Conservation (phyloP, 257 asterid genomes). For the Solanum bukasovii region DNA sequence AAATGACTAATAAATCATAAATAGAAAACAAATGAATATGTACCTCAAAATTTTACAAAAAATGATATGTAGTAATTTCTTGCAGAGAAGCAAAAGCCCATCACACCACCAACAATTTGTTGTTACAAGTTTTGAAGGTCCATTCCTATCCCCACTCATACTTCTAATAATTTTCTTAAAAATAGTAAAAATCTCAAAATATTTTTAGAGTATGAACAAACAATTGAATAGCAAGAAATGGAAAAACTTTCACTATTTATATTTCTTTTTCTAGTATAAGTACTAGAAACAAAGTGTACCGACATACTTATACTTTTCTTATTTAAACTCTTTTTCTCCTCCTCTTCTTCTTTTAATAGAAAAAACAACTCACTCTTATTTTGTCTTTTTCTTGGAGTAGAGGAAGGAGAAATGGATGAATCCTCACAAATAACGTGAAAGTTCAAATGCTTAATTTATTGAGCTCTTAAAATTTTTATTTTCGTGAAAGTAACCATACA, state of each 20-base stretch:
- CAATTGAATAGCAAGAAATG: background rate
- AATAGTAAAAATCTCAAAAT: background rate
- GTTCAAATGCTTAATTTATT: rapidly evolving
- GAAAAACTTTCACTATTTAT: background rate
- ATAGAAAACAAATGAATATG: background rate
- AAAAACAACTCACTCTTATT: background rate
- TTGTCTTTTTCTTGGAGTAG: background rate
- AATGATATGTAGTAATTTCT: background rate
- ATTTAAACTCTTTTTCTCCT: background rate
- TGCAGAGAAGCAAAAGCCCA: background rate
- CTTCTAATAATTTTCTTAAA: background rate
- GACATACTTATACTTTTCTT: background rate
- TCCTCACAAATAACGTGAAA: background rate
- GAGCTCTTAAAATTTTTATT: background rate
- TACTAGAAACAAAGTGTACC: background rate
- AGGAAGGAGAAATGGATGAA: background rate
- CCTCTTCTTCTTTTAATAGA: background rate
- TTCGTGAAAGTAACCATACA: no score
- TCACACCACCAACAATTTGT: background rate
- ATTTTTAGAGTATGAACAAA: background rate
- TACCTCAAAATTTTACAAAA: background rate
- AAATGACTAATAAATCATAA: background rate
- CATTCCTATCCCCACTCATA: background rate
- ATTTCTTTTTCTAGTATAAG: background rate
- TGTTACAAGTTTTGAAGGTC: background rate